Percentiles rank a stretch among this genome's conserved stretches.
These are phyloP conservation scores for Talaromyces verruculosus DNA, from an alignment of 2,329 filamentous ascomycete genomes.

Conservation along the genomic window DNA sequence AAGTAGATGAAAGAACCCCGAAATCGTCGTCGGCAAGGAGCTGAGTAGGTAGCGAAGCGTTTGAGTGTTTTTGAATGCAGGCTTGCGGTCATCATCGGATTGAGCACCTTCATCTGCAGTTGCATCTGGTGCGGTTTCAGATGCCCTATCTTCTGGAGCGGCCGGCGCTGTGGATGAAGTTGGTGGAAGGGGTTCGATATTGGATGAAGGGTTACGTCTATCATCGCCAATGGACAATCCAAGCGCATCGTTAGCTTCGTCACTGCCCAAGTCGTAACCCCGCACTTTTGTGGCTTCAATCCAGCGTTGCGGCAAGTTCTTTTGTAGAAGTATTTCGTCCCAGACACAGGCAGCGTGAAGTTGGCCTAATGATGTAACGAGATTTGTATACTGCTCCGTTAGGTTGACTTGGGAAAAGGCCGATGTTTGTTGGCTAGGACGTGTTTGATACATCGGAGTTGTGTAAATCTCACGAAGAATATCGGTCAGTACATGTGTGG, in stretches of 20 bases:
- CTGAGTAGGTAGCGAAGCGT: slow-evolving; percentile 74
- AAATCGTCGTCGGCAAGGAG: slow-evolving; percentile 75
- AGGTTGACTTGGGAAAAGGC: slow-evolving; percentile 77
- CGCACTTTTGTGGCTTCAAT: slow-evolving; percentile 48
- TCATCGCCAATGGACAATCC: slow-evolving; percentile 27
- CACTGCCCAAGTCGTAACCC: slow-evolving; percentile 37
- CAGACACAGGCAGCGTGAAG: slow-evolving; percentile 78
- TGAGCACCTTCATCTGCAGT: slow-evolving; percentile 15
- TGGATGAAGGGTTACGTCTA: slow-evolving; percentile 24
- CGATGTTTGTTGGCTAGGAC: slow-evolving; percentile 59
- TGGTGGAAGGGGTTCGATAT: slow-evolving; percentile 29
- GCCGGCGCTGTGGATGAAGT: slow-evolving; percentile 1
- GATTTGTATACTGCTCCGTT: slow-evolving; percentile 74
- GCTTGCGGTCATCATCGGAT: slow-evolving; percentile 28
- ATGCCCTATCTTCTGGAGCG: slow-evolving; percentile 3
- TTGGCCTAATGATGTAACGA: slow-evolving; percentile 73
- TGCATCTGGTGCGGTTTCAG: not conserved
- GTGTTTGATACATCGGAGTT: slow-evolving; percentile 60
- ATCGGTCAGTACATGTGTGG: slow-evolving; percentile 72
- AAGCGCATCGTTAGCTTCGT: slow-evolving; percentile 44
- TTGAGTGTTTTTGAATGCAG: slow-evolving; percentile 71
- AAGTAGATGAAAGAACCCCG: slow-evolving; percentile 79
- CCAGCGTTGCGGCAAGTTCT: slow-evolving; percentile 66
- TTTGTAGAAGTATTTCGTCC: slow-evolving; percentile 76
- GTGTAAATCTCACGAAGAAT: slow-evolving; percentile 74